Base-by-base conservation (phyloP, 495 filamentous ascomycete species). In the Penicillium coprophilum region DNA sequence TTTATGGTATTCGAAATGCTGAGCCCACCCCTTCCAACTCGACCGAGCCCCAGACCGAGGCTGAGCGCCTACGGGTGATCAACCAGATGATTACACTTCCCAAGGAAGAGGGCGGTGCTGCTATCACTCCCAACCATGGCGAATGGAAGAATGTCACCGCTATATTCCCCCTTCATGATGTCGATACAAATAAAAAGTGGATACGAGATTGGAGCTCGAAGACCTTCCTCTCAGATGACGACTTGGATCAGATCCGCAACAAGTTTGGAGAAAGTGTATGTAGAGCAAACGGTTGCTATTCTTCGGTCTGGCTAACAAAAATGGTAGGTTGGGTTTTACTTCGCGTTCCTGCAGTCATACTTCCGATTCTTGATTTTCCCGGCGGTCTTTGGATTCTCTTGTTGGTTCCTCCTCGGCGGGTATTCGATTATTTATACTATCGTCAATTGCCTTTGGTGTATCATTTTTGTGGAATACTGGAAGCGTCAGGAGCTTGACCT, bases 381-480 rank as follows among this genome's bases (percentile, higher is more conserved):
- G 0, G 95, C 94, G 3, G 79, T 80, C 13, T 88, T 96, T 67
- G 94, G 95, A 5, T 82, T 88, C 55, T 84, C 82, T 3, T 84
- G 88, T 30, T 97, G 90, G 89, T 66, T 94, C 28, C 61, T 97
- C 13, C 79, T 98, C 3, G 91, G 92, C 2, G 80, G 86, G 40
- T 98, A 87, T 71, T 97, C 93, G 4, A 81, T 85, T 57, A 72
- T 92, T 38, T 98, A 96, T 61, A 88, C 89, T 3, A 64, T 93
- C 11, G 82, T 89, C 39, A 96, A 89, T 67, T 85, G 84, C 30
- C 76, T 97, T 5, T 96, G 93, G 92, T 87, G 88, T 50, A 85
- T 96, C 2, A 74, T 92, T 20, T 97, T 98, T 64, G 87, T 96
- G 38, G 94, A 98, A 71, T 96, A 90, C 68, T 98, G 94, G 94